phyloP scores from a whole-genome alignment of 495 filamentous ascomycete species.

The Tuber magnatum region DNA sequence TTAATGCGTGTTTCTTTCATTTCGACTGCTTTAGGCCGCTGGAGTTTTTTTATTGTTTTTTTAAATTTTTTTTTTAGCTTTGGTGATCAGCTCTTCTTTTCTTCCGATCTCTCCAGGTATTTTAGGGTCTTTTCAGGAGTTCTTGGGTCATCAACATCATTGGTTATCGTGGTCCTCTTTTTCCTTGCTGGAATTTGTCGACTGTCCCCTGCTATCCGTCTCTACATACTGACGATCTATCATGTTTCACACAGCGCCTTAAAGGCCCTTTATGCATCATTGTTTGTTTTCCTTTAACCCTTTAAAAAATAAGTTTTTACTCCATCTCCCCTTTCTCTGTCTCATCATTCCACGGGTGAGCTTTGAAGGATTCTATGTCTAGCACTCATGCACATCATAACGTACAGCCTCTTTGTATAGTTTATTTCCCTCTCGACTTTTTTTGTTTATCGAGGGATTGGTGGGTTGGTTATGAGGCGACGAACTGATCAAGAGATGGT shows the following conservation, averaged over 20 bases:
- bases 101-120: constrained; percentile 32
- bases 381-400: background rate
- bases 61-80: constrained; percentile 30
- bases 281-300: background rate
- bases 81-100: constrained; percentile 5
- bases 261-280: background rate
- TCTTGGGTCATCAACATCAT: constrained; percentile 35
- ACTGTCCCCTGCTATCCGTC: background rate
- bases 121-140: constrained; percentile 38
- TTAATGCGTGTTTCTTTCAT: background rate
- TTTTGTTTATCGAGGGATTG: background rate
- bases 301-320: background rate
- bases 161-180: constrained; percentile 2
- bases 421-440: background rate
- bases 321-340: background rate
- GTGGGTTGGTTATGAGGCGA: background rate
- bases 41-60: constrained; percentile 15
- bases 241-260: background rate
- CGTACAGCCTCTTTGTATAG: background rate
- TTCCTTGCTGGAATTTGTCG: background rate
- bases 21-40: constrained; percentile 20
- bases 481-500: background rate
- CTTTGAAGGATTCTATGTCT: background rate
- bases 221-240: background rate
- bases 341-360: background rate